phyloP scores from a whole-genome alignment of 2,329 filamentous ascomycete species.

The Claviceps cyperi region DNA sequence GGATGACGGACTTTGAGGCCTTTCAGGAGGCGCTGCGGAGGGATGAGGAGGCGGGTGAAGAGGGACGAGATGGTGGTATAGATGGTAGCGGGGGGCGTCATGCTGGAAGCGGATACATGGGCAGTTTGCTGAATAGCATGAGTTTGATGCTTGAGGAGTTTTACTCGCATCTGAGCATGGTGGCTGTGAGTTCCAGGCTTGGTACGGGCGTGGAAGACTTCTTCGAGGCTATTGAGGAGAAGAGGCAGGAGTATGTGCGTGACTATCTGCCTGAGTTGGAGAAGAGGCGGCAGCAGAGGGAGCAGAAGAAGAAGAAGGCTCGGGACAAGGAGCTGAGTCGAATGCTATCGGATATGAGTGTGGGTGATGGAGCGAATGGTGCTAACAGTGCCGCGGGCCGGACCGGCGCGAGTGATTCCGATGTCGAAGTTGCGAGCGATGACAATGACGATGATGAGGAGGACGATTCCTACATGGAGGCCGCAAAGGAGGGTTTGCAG shows the following conservation, averaged over 20 bases:
- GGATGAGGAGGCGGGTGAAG: slow-evolving; percentile 66
- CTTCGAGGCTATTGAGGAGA: slow-evolving; percentile 76
- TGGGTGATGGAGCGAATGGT: slow-evolving; percentile 16
- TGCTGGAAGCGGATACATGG: slow-evolving; percentile 88
- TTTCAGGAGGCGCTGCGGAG: slow-evolving; percentile 75
- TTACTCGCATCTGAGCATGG: slow-evolving; percentile 83
- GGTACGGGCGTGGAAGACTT: slow-evolving; percentile 88
- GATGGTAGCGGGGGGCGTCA: slow-evolving; percentile 46
- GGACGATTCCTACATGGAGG: slow-evolving; percentile 43
- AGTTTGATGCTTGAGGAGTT: slow-evolving; percentile 95
- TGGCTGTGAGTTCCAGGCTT: slow-evolving; percentile 85
- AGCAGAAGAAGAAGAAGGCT: slow-evolving; percentile 55
- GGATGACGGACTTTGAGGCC: slow-evolving; percentile 98
- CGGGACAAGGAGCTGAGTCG: slow-evolving; percentile 75
- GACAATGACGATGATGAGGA: slow-evolving; percentile 38
- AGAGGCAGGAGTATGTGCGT: slow-evolving; percentile 72
- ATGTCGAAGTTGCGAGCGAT: slow-evolving; percentile 42
- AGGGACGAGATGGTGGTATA: slow-evolving; percentile 57
- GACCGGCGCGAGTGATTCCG: slow-evolving; percentile 27
- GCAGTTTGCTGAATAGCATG: slow-evolving; percentile 91
- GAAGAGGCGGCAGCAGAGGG: slow-evolving; percentile 57
- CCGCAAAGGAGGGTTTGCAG: slow-evolving; percentile 52
- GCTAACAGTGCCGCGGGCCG: slow-evolving; percentile 9
- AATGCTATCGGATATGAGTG: slow-evolving; percentile 85
- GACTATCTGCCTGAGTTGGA: slow-evolving; percentile 92